phyloP scores from a whole-genome alignment of 805 yeast genomes.

The Hanseniaspora lachancei region DNA sequence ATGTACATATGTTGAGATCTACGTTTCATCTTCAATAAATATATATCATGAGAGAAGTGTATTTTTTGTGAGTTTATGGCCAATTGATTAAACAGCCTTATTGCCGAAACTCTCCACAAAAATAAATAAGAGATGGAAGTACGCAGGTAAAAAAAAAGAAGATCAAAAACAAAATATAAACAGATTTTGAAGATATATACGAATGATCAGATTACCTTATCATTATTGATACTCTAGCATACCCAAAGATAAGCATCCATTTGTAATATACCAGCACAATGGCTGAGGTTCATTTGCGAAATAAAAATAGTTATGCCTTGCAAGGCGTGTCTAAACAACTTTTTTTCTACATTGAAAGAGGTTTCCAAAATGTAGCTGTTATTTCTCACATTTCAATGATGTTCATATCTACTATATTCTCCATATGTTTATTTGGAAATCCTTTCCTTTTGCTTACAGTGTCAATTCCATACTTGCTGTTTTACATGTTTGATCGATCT shows the following conservation, averaged over 20 bases:
- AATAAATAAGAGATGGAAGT: background rate
- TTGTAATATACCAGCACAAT: background rate
- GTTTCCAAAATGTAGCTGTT: conserved; percentile 56
- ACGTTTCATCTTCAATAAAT: too few species aligned
- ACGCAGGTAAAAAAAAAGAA: background rate
- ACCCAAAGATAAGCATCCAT: background rate
- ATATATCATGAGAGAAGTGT: too few species aligned
- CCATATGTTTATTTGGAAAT: conserved; percentile 45
- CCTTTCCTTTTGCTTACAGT: conserved; percentile 39
- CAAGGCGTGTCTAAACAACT: conserved; percentile 26
- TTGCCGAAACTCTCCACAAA: background rate
- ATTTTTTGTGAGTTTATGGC: too few species aligned
- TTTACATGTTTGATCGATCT: conserved; percentile 47
- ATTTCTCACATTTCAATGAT: conserved; percentile 64
- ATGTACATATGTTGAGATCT: too few species aligned
- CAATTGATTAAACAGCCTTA: background rate
- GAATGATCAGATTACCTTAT: background rate
- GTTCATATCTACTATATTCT: conserved; percentile 42
- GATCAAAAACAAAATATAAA: background rate
- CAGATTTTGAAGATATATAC: background rate
- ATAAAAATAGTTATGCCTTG: background rate
- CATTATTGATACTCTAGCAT: background rate
- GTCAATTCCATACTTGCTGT: conserved; percentile 56
- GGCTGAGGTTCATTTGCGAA: background rate
- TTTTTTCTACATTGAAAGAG: conserved; percentile 32